Percentiles rank a stretch among this genome's conserved stretches.
Evolutionary conservation across 1,139 yeast species (phyloP).

Genomic region (Sugiyamaella sp.): DNA sequence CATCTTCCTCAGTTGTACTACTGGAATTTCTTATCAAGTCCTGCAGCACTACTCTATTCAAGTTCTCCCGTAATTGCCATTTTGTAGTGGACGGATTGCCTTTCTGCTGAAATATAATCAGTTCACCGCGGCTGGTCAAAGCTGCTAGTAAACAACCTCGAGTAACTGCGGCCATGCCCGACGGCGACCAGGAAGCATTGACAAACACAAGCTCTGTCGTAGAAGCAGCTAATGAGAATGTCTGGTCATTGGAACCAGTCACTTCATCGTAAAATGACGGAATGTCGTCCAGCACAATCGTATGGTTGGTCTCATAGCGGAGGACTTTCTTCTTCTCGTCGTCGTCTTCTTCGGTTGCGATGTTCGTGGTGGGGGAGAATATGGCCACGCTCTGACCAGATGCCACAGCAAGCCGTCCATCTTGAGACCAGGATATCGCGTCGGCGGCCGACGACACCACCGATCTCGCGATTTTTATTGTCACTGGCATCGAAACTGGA

Average conservation of each 20-base stretch:
- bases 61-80: slow-evolving; percentile 25
- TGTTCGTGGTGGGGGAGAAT: slow-evolving; percentile 15
- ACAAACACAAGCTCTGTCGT: slow-evolving; percentile 28
- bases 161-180: slow-evolving; percentile 27
- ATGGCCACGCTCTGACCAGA: slow-evolving; percentile 27
- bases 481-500: slow-evolving; percentile 20
- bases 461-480: slow-evolving; percentile 30
- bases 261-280: slow-evolving; percentile 5
- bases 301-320: slow-evolving; percentile 27
- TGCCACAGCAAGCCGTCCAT: slow-evolving; percentile 32
- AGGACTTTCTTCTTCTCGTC: slow-evolving; percentile 21
- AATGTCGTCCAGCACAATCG: slow-evolving; percentile 25
- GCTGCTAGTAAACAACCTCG: slow-evolving; percentile 14
- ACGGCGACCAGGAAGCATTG: slow-evolving; percentile 34
- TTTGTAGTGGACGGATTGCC: slow-evolving; percentile 27
- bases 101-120: slow-evolving; percentile 27
- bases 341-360: slow-evolving; percentile 13
- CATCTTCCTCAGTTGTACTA: not conserved
- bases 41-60: slow-evolving; percentile 22
- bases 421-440: slow-evolving; percentile 34
- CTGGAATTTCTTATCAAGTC: slow-evolving; percentile 6
- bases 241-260: slow-evolving; percentile 23
- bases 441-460: slow-evolving; percentile 27
- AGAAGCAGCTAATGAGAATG: slow-evolving; percentile 26
- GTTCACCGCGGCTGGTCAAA: slow-evolving; percentile 30